Base-by-base conservation (phyloP, 306 rosid genomes). In the Vigna angularis region DNA sequence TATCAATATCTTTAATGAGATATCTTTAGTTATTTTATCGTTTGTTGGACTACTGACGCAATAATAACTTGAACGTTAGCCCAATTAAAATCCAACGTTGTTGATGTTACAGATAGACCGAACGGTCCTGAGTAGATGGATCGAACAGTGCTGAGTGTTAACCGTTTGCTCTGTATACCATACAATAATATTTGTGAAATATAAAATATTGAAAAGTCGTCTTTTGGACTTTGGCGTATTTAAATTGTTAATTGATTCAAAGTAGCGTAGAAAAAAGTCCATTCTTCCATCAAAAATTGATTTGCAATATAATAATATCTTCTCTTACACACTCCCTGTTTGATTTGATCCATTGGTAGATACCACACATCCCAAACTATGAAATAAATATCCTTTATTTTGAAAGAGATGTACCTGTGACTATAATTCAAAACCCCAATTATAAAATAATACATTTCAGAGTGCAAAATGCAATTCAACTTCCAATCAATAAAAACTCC, bases 191-290 rank as follows among this genome's bases (percentile, higher is more conserved):
- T 36, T 36, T 7, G 9, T 36, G 42, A 36, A 36, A 57, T 57
- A 57, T 59, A 28, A 26, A 72, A 74, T 45, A 45, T 58, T 45
- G 2, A 76, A 65, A 42, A 76, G 52, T 74, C 69, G 18, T 20
- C 9, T 76, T 32, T 66, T 6, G 67, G 49, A 15, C 4, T 65
- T 40, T 3, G 10, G 59, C 57, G 50, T 30, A 56, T 68, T 44
- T 9, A 69, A 38, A 65, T 52, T 1, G 48, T 44, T 55, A 28
- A 17, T 53, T 44, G 14, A 34, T 16, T 17, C 12, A 75, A 62
- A 26, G 6, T 18, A 22, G 3, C 14, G 13, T 42, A 42, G 6
- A 17, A 65, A 8, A 74, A 3, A 74, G 59, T 26, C 47, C 34
- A 10, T n/a, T 17, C 10, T 26, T 14, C 9, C 4, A 14, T 74